Evolutionary conservation across 2,329 filamentous ascomycete species (phyloP), one percentile per base, ranked within the genome.

Genomic region (Exophiala viscosa): DNA sequence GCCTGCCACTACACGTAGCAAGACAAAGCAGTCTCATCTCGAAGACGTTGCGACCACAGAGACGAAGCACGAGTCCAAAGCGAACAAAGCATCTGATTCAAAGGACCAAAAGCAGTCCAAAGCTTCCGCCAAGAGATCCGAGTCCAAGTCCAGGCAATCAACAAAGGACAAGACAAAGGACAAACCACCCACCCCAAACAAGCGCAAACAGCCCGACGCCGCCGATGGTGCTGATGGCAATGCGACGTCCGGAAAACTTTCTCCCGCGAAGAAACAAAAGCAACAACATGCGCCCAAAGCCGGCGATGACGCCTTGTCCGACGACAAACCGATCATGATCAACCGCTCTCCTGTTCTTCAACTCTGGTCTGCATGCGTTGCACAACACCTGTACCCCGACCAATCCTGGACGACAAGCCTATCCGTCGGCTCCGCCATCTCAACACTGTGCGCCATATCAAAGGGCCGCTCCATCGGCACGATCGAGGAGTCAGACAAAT

Each of bases 271-370:
- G 23, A 20, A 52, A 52, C 40, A 31, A 39, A 23, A 52, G 49
- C 33, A 47, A 51, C 35, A 33, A 40, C 18, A 43, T 47, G 10
- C 13, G 14, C 42, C 45, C 34, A 48, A 50, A 45, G 41, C 55
- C 7, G 44, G 49, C 17, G 40, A 54, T 11, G 13, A 44, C 8
- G 11, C n/a, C 36, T 13, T 11, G 13, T 9, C 10, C 10, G 38
- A 39, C 13, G 34, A 40, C 38, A 56, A 59, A 18, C 53, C 57
- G 15, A 52, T 61, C 40, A 36, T 58, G 4, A 62, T 55, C 40
- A 60, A 59, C 40, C 55, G 58, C 11, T 48, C 58, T n/a, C 58
- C 58, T 1, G 58, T 60, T 3, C 53, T 60, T 5, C 55, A 58
- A 33, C 50, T 60, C n/a, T 60, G 58, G 58, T 48, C 45, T 9